Evolutionary conservation across 2,329 filamentous ascomycete species (phyloP).

Genomic region (Exutisphaerella laricina): DNA sequence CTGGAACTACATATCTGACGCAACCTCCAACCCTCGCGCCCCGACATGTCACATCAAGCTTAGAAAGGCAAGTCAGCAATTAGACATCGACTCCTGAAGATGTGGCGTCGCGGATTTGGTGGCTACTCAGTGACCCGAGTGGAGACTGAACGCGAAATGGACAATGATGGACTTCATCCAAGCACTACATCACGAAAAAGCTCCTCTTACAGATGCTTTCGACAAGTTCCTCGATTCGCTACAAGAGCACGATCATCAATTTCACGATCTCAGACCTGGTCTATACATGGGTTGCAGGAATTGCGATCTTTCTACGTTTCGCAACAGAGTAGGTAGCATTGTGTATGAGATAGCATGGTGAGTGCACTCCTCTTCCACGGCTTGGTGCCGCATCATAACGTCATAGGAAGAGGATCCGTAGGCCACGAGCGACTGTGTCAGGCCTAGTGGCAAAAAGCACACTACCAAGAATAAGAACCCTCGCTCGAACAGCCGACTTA

Average conservation of each 20-base stretch:
- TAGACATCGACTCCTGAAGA: slow-evolving; percentile 9
- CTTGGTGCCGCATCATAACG: too few relatives aligned
- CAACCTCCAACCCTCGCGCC: slow-evolving; percentile 11
- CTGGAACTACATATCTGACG: slow-evolving; percentile 13
- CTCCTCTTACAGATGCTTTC: slow-evolving; percentile 13
- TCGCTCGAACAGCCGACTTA: too few relatives aligned
- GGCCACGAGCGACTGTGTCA: too few relatives aligned
- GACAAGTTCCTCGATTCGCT: slow-evolving; percentile 14
- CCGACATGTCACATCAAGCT: slow-evolving; percentile 11
- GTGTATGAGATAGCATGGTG: too few relatives aligned
- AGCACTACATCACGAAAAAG: slow-evolving; percentile 16
- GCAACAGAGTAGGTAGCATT: too few relatives aligned
- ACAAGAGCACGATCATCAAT: slow-evolving; percentile 13
- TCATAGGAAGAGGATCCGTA: too few relatives aligned
- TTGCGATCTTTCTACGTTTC: too few relatives aligned
- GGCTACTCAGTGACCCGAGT: slow-evolving; percentile 11
- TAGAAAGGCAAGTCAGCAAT: slow-evolving; percentile 7
- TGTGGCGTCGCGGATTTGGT: slow-evolving; percentile 15
- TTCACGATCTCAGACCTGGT: too few relatives aligned
- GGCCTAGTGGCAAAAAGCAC: too few relatives aligned
- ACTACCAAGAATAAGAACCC: too few relatives aligned
- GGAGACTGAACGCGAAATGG: slow-evolving; percentile 17
- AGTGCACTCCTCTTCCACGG: too few relatives aligned
- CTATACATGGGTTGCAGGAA: too few relatives aligned
- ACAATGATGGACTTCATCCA: slow-evolving; percentile 16